Evolutionary conservation across 176 grass and related monocot genomes (phyloP).

Genomic region (Zizania latifolia): DNA sequence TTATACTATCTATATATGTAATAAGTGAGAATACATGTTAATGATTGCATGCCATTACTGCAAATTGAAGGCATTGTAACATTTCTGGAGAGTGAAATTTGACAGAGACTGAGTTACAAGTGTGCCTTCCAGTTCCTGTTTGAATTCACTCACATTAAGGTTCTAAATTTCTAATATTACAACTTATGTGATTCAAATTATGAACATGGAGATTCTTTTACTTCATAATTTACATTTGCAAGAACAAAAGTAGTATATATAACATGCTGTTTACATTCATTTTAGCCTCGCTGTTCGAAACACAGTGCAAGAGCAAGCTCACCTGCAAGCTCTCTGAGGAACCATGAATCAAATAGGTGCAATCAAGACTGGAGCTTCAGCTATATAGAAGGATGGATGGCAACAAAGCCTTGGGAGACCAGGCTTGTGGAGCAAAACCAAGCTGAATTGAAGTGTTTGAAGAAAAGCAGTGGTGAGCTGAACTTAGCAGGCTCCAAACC

Average conservation of each 20-base stretch:
- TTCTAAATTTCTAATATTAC: neutral
- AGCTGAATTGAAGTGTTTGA: slow-evolving; percentile 10
- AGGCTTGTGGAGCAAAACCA: slow-evolving; percentile 30
- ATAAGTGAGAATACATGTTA: neutral
- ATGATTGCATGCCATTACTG: neutral
- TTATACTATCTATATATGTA: neutral
- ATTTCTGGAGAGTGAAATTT: neutral
- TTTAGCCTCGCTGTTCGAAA: slow-evolving; percentile 41
- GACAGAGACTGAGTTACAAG: neutral
- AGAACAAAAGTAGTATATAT: too few relatives aligned
- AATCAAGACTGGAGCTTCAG: slow-evolving; percentile 33
- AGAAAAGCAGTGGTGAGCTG: slow-evolving; percentile 28
- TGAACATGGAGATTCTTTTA: too few relatives aligned
- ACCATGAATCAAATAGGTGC: slow-evolving; percentile 25
- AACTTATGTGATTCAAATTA: too few relatives aligned
- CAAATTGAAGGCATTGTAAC: neutral
- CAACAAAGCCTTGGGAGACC: slow-evolving; percentile 73
- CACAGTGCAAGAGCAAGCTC: slow-evolving; percentile 38
- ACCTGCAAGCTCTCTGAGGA: slow-evolving; percentile 35
- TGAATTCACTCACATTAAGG: neutral
- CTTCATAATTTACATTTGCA: too few relatives aligned
- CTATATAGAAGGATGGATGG: slow-evolving; percentile 69
- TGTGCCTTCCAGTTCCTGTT: neutral
- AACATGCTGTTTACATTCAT: neutral
- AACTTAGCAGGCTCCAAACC: slow-evolving; percentile 21